Percentiles rank a stretch among this genome's conserved stretches.
Evolutionary conservation across 345 rosid genomes (phyloP).

Genomic region (Psidium friedrichsthalianum): DNA sequence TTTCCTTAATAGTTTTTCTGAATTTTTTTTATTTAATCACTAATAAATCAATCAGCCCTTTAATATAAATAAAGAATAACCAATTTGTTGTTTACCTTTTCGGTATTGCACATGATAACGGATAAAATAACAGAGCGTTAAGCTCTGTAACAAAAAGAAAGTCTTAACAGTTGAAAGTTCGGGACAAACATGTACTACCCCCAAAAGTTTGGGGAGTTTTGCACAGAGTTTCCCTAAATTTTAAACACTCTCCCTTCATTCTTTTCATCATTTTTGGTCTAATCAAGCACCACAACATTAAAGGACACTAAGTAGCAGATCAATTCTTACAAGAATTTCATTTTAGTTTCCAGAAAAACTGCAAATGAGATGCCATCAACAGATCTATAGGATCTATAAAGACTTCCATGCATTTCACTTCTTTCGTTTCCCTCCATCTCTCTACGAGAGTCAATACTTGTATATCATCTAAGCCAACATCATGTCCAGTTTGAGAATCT

Average conservation of each 20-base stretch:
- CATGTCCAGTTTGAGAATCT: background rate
- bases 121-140: background rate
- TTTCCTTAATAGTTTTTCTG: background rate
- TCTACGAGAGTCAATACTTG: background rate
- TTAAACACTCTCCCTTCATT: background rate
- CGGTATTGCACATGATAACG: no score
- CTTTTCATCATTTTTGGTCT: background rate
- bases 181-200: background rate
- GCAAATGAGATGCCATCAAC: background rate
- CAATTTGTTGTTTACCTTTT: no score
- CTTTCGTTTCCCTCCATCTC: background rate
- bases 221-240: background rate
- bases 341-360: background rate
- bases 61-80: background rate
- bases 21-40: background rate
- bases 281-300: background rate
- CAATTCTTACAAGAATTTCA: background rate
- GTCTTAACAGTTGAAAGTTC: background rate
- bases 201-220: background rate
- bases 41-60: background rate
- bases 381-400: background rate
- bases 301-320: background rate
- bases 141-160: background rate
- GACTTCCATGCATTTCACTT: background rate
- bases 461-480: background rate